A percentile compares a stretch with the other conserved stretches of the same genome.
These are phyloP conservation scores for Xenoacremonium recifei DNA, from an alignment of 2,329 filamentous ascomycete species.

Conservation along the genomic window DNA sequence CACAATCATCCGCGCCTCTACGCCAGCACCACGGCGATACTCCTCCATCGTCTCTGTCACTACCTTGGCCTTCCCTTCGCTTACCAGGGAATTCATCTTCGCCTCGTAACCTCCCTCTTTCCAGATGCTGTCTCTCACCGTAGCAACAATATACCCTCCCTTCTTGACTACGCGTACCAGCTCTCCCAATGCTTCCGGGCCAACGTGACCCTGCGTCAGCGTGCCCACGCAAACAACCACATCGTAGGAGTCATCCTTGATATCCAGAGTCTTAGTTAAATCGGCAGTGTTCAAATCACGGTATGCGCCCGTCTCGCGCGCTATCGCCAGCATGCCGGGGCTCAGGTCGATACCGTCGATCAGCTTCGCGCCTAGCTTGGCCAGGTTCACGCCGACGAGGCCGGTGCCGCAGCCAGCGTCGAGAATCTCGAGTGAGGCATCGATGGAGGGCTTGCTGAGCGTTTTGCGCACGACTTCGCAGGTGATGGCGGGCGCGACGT, in stretches of 20 bases:
- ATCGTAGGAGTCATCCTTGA: conserved; percentile 43
- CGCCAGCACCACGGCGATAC: conserved; percentile 30
- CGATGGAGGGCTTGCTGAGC: conserved; percentile 24
- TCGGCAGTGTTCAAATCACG: conserved; percentile 43
- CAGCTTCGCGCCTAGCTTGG: conserved; percentile 39
- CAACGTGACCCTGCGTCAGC: conserved; percentile 55
- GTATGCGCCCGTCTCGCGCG: conserved; percentile 47
- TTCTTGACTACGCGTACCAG: conserved; percentile 47
- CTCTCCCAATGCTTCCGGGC: conserved; percentile 47
- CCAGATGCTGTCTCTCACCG: conserved; percentile 51
- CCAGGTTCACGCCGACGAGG: conserved; percentile 48
- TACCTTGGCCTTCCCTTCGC: conserved; percentile 27
- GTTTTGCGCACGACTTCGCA: conserved; percentile 32
- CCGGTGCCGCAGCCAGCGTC: conserved; percentile 59
- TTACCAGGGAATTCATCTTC: conserved; percentile 33
- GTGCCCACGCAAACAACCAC: conserved; percentile 53
- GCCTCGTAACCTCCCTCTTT: conserved; percentile 44
- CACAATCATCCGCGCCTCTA: conserved; percentile 31
- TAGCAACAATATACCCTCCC: conserved; percentile 49
- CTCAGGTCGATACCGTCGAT: conserved; percentile 54
- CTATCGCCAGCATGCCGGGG: conserved; percentile 52
- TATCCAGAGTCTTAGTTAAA: conserved; percentile 42
- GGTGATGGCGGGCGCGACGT: conserved; percentile 40
- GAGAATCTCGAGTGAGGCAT: conserved; percentile 35
- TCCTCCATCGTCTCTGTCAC: conserved; percentile 30